phyloP scores from a whole-genome alignment of 1,139 yeast genomes.

The Saccharomyces hybrid region DNA sequence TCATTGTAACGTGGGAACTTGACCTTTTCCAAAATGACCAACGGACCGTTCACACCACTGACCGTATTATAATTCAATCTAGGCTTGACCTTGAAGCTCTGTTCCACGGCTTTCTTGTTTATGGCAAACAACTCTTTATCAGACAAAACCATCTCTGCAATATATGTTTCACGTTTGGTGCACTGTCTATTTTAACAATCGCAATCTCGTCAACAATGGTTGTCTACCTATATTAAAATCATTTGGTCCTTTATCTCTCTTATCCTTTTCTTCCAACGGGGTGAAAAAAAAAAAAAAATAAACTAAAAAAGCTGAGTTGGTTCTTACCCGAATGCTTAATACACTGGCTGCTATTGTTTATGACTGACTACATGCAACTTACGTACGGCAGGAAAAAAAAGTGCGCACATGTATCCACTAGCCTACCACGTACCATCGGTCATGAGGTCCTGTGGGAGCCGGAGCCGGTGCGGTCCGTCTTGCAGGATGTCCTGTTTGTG shows the following conservation, averaged over 20 bases:
- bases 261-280: constrained; percentile 1
- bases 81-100: constrained; percentile 85
- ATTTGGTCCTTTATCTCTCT: not conserved
- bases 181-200: not conserved
- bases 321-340: not conserved
- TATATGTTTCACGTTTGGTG: not conserved
- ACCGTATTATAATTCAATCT: constrained; percentile 91
- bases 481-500: not conserved
- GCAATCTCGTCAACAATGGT: not conserved
- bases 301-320: not conserved
- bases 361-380: not conserved
- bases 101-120: constrained; percentile 85
- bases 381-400: not conserved
- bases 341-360: constrained; percentile 1
- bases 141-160: constrained; percentile 24
- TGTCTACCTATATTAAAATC: not conserved
- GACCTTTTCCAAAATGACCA: constrained; percentile 91
- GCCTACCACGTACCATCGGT: constrained; percentile 5
- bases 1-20: constrained; percentile 95
- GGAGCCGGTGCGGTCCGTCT: not conserved
- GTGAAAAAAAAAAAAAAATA: not conserved
- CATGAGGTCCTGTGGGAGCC: not conserved
- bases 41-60: constrained; percentile 96
- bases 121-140: constrained; percentile 48
- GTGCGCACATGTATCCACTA: not conserved